Evolutionary conservation across 192 early-diverging fungal genomes (phyloP).

Genomic region (Mortierella claussenii): DNA sequence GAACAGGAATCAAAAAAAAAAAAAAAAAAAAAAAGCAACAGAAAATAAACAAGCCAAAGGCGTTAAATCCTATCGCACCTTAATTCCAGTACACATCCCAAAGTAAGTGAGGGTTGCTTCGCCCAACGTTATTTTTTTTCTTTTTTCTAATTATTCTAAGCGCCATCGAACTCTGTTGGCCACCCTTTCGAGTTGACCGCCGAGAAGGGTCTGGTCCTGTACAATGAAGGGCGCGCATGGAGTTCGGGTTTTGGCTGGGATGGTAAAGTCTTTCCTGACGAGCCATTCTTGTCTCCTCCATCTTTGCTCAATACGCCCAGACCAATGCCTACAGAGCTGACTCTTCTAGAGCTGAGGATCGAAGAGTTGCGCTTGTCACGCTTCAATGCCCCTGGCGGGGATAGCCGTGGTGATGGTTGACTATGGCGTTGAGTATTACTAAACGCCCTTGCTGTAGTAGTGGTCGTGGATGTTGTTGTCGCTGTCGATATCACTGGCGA

Average conservation of each 20-base stretch:
- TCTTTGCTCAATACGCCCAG: constrained; percentile 46
- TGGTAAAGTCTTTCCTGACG: background rate
- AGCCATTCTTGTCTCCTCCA: constrained; percentile 5
- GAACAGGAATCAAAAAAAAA: constrained; percentile 1
- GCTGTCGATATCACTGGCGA: background rate
- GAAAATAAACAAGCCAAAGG: background rate
- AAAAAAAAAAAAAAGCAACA: background rate
- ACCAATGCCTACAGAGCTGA: constrained; percentile 50
- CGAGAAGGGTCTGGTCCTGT: constrained; percentile 10
- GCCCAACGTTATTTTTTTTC: background rate
- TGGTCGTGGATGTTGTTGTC: background rate
- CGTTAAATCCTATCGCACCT: background rate
- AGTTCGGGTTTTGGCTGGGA: background rate
- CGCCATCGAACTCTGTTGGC: constrained; percentile 19
- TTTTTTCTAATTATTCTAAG: background rate
- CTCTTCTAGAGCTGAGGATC: constrained; percentile 41
- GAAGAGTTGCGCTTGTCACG: constrained; percentile 52
- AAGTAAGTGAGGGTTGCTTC: too few relatives aligned
- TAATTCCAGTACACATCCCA: too few relatives aligned
- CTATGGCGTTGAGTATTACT: constrained; percentile 41
- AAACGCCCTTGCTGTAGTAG: constrained; percentile 37
- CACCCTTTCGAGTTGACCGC: constrained; percentile 16
- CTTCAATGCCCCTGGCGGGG: constrained; percentile 36
- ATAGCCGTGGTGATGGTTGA: constrained; percentile 9
- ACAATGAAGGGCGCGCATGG: constrained; percentile 1